Evolutionary conservation across 352 stramenopile species (phyloP).

Genomic region (Sclerospora graminicola): DNA sequence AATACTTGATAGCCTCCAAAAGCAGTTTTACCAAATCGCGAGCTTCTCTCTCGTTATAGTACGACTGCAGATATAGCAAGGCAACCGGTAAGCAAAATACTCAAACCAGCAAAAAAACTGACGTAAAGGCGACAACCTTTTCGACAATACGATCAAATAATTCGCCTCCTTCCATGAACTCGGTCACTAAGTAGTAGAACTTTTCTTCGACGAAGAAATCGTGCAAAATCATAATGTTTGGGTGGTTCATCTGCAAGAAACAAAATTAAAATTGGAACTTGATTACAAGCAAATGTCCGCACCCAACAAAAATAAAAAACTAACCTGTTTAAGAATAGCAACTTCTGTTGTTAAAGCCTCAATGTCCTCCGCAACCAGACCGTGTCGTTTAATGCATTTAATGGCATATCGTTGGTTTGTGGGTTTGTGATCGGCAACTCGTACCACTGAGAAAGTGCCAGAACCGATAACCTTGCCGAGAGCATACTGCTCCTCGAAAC

Average conservation of each 20-base stretch:
- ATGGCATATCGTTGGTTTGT: constrained; percentile 83
- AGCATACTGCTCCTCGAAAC: constrained; percentile 78
- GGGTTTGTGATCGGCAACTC: constrained; percentile 72
- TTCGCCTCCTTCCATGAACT: constrained; percentile 92
- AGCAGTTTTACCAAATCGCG: constrained; percentile 78
- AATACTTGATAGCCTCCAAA: constrained; percentile 84
- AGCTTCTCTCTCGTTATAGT: constrained; percentile 85
- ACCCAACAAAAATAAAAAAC: constrained; percentile 1
- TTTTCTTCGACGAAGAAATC: constrained; percentile 91
- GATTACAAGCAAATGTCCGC: neutral
- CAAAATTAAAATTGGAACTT: constrained; percentile 4
- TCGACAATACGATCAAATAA: constrained; percentile 83
- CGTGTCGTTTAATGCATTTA: constrained; percentile 88
- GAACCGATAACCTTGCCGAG: constrained; percentile 84
- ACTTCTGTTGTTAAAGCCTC: constrained; percentile 82
- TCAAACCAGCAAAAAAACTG: neutral
- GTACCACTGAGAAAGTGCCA: constrained; percentile 86
- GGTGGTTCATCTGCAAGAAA: constrained; percentile 74
- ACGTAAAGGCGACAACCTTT: constrained; percentile 34
- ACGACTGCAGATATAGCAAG: constrained; percentile 46
- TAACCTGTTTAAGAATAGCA: constrained; percentile 75
- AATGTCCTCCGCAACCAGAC: constrained; percentile 76
- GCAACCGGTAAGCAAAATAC: constrained; percentile 2
- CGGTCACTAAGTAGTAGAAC: constrained; percentile 97
- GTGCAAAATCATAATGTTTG: constrained; percentile 89